A percentile compares a stretch with the other conserved stretches of the same genome.
Conservation (phyloP, 2,329 filamentous ascomycete species). For the Phoma herbarum region DNA sequence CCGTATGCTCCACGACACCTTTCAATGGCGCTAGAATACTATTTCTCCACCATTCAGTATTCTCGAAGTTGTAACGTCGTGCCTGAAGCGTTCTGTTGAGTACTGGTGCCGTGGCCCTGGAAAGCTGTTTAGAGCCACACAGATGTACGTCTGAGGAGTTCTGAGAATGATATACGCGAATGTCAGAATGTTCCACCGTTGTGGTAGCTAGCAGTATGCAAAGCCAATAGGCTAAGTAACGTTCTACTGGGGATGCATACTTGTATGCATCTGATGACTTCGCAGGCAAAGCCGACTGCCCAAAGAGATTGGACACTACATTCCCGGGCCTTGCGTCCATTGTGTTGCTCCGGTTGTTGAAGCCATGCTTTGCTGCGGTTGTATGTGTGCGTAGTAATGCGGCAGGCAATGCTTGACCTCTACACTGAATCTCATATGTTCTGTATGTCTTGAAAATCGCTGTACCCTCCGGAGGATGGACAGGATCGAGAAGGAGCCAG, state of each 20-base stretch:
- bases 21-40: conserved; percentile 6
- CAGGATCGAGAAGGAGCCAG: neutral
- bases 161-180: neutral
- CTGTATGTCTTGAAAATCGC: neutral
- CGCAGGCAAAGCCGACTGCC: neutral
- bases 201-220: neutral
- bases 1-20: no score
- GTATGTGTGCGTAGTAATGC: neutral
- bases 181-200: neutral
- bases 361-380: no score
- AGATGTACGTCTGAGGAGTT: neutral
- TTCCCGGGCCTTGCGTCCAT: neutral
- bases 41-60: conserved; percentile 4
- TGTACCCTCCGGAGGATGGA: neutral
- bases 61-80: conserved; percentile 13
- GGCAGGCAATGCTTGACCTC: neutral
- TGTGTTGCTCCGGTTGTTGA: neutral
- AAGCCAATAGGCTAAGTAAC: neutral
- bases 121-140: neutral
- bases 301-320: no score
- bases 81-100: conserved; percentile 5
- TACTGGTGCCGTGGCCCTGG: conserved; percentile 1
- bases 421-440: no score
- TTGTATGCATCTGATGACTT: neutral
- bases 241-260: neutral